These are phyloP conservation scores for Silene vulgaris DNA, from an alignment of 179 eudicot species.

Conservation along the genomic window DNA sequence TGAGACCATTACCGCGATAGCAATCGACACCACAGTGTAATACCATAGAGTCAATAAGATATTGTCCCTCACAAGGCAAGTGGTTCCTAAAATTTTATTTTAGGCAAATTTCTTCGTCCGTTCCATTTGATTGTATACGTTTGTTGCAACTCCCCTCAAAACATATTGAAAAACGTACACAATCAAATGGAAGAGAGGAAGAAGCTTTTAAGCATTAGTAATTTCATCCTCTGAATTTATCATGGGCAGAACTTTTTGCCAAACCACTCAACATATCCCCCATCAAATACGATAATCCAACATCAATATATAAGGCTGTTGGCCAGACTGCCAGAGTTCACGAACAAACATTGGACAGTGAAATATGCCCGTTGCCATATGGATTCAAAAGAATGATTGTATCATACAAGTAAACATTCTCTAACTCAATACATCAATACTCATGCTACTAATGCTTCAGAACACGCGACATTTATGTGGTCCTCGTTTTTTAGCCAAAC, in stretches of 20 bases:
- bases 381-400: background rate
- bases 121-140: too few species aligned
- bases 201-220: background rate
- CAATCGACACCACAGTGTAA: too few species aligned
- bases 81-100: too few species aligned
- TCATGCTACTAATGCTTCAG: background rate
- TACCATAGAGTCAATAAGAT: too few species aligned
- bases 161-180: too few species aligned
- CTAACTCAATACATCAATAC: background rate
- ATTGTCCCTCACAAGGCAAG: too few species aligned
- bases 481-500: background rate
- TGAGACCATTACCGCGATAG: too few species aligned
- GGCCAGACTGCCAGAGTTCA: background rate
- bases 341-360: background rate
- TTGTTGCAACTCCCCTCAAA: too few species aligned
- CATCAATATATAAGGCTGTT: background rate
- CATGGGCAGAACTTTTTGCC: slow-evolving; percentile 6
- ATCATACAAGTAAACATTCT: background rate
- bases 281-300: background rate
- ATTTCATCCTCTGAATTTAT: background rate
- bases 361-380: background rate
- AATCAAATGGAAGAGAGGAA: too few species aligned
- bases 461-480: background rate
- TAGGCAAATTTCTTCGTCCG: too few species aligned
- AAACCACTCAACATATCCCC: background rate